phyloP scores from a whole-genome alignment of 371 early-diverging fungal species.

The Cokeromyces recurvatus region DNA sequence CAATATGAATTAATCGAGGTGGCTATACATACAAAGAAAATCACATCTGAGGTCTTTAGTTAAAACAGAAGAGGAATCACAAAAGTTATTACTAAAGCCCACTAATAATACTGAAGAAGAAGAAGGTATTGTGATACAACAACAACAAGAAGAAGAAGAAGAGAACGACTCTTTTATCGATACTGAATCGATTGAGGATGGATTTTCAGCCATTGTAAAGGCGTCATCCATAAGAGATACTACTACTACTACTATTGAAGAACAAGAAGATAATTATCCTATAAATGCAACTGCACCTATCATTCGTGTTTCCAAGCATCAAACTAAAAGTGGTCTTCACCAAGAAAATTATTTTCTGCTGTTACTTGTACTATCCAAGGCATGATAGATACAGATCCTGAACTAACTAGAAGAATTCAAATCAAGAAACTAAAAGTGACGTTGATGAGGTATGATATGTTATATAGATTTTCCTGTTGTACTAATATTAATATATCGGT shows the following conservation, averaged over 20 bases:
- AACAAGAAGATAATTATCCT: slow-evolving; percentile 21
- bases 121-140: too few species aligned
- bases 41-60: too few species aligned
- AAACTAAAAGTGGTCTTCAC: slow-evolving; percentile 44
- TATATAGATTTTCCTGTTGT: too few species aligned
- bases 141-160: background rate
- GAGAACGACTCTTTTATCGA: slow-evolving; percentile 9
- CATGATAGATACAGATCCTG: slow-evolving; percentile 92
- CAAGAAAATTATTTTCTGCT: slow-evolving; percentile 52
- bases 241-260: background rate
- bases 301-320: slow-evolving; percentile 27
- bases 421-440: slow-evolving; percentile 74
- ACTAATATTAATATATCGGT: background rate
- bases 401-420: slow-evolving; percentile 76
- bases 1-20: slow-evolving; percentile 77
- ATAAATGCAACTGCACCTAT: slow-evolving; percentile 27
- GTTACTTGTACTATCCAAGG: slow-evolving; percentile 72
- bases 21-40: slow-evolving; percentile 62
- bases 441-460: too few species aligned
- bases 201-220: slow-evolving; percentile 25
- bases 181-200: slow-evolving; percentile 40
- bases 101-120: too few species aligned
- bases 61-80: slow-evolving; percentile 72
- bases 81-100: too few species aligned
- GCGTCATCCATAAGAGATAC: background rate